A percentile compares a stretch with the other conserved stretches of the same genome.
Conservation (phyloP, 176 grass and related monocot genomes). For the Oryza longistaminata region DNA sequence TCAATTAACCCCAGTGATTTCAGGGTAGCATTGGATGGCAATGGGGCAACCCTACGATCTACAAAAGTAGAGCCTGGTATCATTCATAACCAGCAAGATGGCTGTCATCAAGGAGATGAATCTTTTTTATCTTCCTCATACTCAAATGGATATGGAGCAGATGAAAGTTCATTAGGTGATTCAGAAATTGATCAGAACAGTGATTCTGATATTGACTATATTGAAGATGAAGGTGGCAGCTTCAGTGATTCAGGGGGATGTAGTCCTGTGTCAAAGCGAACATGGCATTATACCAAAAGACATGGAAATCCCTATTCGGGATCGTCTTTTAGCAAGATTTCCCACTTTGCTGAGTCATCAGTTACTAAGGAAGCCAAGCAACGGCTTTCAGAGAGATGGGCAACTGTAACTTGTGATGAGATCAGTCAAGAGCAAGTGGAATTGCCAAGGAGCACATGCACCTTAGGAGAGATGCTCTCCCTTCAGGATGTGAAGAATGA, state of each 20-base stretch:
- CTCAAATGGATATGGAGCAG: constrained; percentile 79
- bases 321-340: constrained; percentile 57
- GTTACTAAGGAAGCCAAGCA: constrained; percentile 83
- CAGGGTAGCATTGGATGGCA: constrained; percentile 24
- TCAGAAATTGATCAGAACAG: constrained; percentile 60
- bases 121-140: constrained; percentile 69
- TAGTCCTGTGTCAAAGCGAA: constrained; percentile 52
- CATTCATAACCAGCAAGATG: constrained; percentile 28
- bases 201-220: constrained; percentile 41
- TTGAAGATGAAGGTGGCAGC: constrained; percentile 50
- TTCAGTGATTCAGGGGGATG: constrained; percentile 56
- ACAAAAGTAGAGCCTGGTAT: constrained; percentile 26
- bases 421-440: constrained; percentile 39
- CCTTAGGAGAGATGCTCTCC: constrained; percentile 86
- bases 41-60: constrained; percentile 16
- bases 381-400: constrained; percentile 78
- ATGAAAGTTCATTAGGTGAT: constrained; percentile 76
- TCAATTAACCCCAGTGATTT: constrained; percentile 25
- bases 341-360: constrained; percentile 68
- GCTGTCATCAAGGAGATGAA: constrained; percentile 54
- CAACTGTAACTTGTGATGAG: constrained; percentile 58
- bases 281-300: constrained; percentile 60
- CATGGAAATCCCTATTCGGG: constrained; percentile 49
- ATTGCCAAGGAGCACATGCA: constrained; percentile 58
- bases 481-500: constrained; percentile 59